A percentile compares a stretch with the other conserved stretches of the same genome.
phyloP scores from a whole-genome alignment of 1,284 basidiomycete species.

The Vanrija humicola region DNA sequence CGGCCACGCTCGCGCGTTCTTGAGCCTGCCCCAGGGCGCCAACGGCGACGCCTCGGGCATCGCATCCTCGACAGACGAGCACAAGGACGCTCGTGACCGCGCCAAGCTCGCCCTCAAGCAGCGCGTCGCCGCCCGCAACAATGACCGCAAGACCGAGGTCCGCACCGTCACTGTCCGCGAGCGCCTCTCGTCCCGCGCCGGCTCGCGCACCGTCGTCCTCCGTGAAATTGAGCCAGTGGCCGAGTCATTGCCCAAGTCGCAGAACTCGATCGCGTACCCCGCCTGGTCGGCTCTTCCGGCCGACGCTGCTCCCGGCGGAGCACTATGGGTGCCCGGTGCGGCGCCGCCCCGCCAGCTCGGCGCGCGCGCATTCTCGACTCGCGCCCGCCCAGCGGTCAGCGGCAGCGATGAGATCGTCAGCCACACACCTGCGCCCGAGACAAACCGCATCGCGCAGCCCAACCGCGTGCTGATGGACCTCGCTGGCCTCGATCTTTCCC shows the following conservation, averaged over 20 bases:
- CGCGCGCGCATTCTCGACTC: constrained; percentile 29
- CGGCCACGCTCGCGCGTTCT: constrained; percentile 43
- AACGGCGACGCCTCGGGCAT: constrained; percentile 27
- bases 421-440: constrained; percentile 6
- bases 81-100: constrained; percentile 11
- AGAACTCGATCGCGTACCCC: constrained; percentile 15
- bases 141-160: constrained; percentile 3
- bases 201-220: constrained; percentile 21
- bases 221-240: constrained; percentile 20
- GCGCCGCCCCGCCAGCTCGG: constrained; percentile 13
- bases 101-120: constrained; percentile 14
- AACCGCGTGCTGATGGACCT: constrained; percentile 43
- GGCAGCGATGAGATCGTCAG: constrained; percentile 5
- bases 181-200: constrained; percentile 16
- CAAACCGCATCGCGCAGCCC: constrained; percentile 23
- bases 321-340: constrained; percentile 14
- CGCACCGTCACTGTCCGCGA: constrained; percentile 15
- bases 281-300: constrained; percentile 13
- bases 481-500: constrained; percentile 34
- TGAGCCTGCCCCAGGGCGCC: constrained; percentile 33
- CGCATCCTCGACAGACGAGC: constrained; percentile 23
- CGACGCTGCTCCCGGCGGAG: constrained; percentile 11
- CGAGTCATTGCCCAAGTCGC: background rate
- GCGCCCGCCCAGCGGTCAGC: constrained; percentile 1
- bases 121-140: constrained; percentile 9